These are phyloP conservation scores for Candida nemodendra DNA, from an alignment of 805 yeast species.

Conservation along the genomic window DNA sequence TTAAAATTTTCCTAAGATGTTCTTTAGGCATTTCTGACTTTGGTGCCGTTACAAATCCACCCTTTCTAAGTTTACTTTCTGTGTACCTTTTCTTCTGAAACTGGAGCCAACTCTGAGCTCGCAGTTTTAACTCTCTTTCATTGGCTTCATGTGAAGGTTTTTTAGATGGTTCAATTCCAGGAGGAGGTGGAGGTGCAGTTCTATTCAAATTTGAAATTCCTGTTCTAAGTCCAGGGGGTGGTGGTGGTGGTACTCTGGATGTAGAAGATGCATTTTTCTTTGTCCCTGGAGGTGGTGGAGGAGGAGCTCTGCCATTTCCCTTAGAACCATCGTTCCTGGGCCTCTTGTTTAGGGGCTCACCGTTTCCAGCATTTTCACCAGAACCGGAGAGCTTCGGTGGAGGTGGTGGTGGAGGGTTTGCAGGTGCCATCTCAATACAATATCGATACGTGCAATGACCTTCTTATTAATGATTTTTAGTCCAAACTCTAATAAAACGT, in stretches of 20 bases:
- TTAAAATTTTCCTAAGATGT: constrained; percentile 80
- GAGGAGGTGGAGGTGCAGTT: constrained; percentile 40
- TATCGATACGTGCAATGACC: no score
- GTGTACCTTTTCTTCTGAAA: constrained; percentile 59
- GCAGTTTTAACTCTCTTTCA: constrained; percentile 34
- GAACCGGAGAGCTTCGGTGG: constrained; percentile 3
- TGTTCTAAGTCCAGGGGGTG: constrained; percentile 17
- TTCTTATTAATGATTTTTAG: no score
- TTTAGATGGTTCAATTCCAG: constrained; percentile 20
- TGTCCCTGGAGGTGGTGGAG: constrained; percentile 15
- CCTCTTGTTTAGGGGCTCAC: constrained; percentile 22
- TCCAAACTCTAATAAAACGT: no score
- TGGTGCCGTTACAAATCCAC: constrained; percentile 53
- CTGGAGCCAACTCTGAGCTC: constrained; percentile 59
- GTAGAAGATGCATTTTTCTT: not conserved
- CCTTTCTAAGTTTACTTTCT: constrained; percentile 31
- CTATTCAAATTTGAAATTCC: constrained; percentile 2
- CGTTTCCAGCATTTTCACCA: constrained; percentile 5
- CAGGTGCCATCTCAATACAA: constrained; percentile 8
- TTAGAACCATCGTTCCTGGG: constrained; percentile 5
- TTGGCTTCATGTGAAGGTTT: constrained; percentile 34
- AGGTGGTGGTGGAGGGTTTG: constrained; percentile 13
- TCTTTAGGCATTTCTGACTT: constrained; percentile 91
- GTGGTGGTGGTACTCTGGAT: constrained; percentile 19
- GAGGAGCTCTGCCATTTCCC: constrained; percentile 8